Evolutionary conservation across 2,329 filamentous ascomycete genomes (phyloP).

Genomic region (Fusarium irregulare): DNA sequence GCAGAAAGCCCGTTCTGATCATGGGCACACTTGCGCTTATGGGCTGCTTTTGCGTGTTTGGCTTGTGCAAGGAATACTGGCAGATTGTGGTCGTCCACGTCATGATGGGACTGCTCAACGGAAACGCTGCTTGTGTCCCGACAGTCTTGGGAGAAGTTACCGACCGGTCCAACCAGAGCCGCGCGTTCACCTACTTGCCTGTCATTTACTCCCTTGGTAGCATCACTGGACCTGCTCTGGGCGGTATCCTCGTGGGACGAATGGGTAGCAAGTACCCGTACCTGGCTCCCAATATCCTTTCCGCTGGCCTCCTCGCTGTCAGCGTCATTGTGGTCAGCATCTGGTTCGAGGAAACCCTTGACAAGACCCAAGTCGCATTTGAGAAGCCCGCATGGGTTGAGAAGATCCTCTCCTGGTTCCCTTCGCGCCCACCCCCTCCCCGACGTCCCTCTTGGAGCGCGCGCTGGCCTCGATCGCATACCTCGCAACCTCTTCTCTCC

Average conservation of each 20-base stretch:
- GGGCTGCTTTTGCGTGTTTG: conserved; percentile 85
- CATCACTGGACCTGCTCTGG: conserved; percentile 92
- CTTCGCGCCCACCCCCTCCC: conserved; percentile 27
- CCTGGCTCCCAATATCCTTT: conserved; percentile 83
- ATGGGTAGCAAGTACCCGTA: conserved; percentile 78
- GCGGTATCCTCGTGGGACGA: conserved; percentile 80
- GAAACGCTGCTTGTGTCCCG: conserved; percentile 93
- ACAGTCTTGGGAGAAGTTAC: conserved; percentile 96
- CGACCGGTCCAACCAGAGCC: conserved; percentile 92
- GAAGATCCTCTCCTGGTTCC: conserved; percentile 47
- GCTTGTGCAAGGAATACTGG: conserved; percentile 84
- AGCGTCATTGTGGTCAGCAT: conserved; percentile 80
- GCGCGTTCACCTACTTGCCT: conserved; percentile 92
- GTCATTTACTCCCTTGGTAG: conserved; percentile 96
- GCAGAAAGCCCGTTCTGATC: conserved; percentile 79
- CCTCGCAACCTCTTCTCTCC: conserved; percentile 48
- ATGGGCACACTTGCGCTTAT: conserved; percentile 86
- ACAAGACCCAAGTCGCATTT: conserved; percentile 47
- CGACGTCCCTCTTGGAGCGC: conserved; percentile 53
- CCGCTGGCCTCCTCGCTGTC: conserved; percentile 75
- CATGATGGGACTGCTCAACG: conserved; percentile 92
- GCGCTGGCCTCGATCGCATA: conserved; percentile 51
- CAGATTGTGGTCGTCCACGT: conserved; percentile 88
- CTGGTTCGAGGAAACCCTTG: conserved; percentile 84
- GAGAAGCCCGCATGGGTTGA: conserved; percentile 51